Percentiles rank a stretch among this genome's conserved stretches.
Evolutionary conservation across 768 basidiomycete species (phyloP).

Genomic region (Leccinum subtestaceum): DNA sequence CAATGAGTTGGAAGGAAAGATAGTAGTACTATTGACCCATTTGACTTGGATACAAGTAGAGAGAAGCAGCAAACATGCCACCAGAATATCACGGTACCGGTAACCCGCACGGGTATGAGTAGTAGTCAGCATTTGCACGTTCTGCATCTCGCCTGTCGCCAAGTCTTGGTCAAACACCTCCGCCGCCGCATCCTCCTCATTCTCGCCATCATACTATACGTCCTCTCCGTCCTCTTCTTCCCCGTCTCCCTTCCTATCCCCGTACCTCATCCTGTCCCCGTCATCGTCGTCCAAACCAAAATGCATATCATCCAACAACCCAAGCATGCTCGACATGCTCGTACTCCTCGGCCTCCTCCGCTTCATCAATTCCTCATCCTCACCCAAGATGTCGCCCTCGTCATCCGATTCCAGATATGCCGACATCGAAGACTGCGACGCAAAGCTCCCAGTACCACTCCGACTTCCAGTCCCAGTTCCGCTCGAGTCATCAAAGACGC

Average conservation of each 20-base stretch:
- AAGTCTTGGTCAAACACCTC: constrained; percentile 79
- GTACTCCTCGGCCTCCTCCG: constrained; percentile 45
- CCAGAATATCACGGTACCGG: no score
- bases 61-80: no score
- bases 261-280: constrained; percentile 18
- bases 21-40: no score
- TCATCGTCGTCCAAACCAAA: constrained; percentile 56
- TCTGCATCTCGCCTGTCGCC: constrained; percentile 82
- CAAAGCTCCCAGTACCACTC: constrained; percentile 49
- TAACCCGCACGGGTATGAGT: no score
- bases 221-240: constrained; percentile 34
- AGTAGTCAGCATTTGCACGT: constrained; percentile 34
- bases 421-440: constrained; percentile 52
- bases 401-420: constrained; percentile 52
- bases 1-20: no score
- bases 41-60: no score
- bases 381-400: constrained; percentile 32
- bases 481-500: constrained; percentile 16
- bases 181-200: constrained; percentile 64
- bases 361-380: constrained; percentile 40
- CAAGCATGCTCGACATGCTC: constrained; percentile 85
- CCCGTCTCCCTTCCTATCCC: constrained; percentile 31
- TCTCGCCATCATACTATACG: constrained; percentile 35
- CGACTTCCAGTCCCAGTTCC: constrained; percentile 21
- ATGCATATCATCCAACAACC: constrained; percentile 65